phyloP scores from a whole-genome alignment of 495 filamentous ascomycete genomes.

The Daldinia decipiens region DNA sequence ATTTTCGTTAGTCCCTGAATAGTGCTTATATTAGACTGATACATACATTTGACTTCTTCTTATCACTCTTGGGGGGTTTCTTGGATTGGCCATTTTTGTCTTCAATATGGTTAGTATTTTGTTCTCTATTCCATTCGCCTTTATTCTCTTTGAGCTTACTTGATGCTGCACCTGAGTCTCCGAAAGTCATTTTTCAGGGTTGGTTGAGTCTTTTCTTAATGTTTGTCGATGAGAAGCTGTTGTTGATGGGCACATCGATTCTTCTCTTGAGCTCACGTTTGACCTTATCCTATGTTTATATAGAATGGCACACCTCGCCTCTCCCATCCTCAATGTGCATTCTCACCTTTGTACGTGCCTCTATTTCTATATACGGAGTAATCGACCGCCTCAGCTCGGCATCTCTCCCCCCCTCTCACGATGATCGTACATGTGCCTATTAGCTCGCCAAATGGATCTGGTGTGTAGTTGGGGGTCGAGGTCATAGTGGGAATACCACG shows the following conservation, averaged over 20 bases:
- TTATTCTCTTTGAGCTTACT: constrained; percentile 23
- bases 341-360: constrained; percentile 14
- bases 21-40: background rate
- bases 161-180: constrained; percentile 15
- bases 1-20: constrained; percentile 15
- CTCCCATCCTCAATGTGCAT: constrained; percentile 13
- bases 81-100: constrained; percentile 27
- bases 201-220: background rate
- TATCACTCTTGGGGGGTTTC: constrained; percentile 23
- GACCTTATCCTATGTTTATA: constrained; percentile 25
- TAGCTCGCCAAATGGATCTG: constrained; percentile 5
- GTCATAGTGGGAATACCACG: constrained; percentile 22
- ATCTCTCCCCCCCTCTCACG: background rate
- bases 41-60: constrained; percentile 37
- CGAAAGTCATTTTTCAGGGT: constrained; percentile 24
- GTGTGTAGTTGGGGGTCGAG: constrained; percentile 16
- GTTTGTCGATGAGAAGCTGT: constrained; percentile 4
- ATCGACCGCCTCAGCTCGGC: constrained; percentile 1
- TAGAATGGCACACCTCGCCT: constrained; percentile 3
- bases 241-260: constrained; percentile 5
- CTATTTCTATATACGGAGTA: constrained; percentile 12
- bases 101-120: constrained; percentile 21
- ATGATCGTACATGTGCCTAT: constrained; percentile 19
- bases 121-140: background rate
- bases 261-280: background rate